Conservation (phyloP, 352 stramenopile species). For the Globisporangium lucens region DNA sequence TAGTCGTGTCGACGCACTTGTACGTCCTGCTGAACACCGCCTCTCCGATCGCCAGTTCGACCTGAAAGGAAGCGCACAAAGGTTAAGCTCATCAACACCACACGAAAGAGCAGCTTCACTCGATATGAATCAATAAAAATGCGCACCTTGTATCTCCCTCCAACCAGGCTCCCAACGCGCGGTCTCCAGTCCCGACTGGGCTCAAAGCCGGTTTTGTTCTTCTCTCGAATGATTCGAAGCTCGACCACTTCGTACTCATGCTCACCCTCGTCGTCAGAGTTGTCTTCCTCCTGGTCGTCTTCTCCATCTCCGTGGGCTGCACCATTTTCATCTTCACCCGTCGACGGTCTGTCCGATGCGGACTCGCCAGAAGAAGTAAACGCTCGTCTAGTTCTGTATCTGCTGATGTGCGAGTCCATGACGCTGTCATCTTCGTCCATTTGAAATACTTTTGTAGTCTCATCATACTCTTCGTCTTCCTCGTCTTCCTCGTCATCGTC, state of each 20-base stretch:
- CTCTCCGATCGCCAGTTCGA: slow-evolving; percentile 73
- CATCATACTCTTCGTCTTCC: slow-evolving; percentile 23
- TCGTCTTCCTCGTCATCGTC: slow-evolving; percentile 21
- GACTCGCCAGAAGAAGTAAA: slow-evolving; percentile 14
- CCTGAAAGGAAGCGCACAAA: slow-evolving; percentile 24
- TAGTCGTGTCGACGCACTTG: slow-evolving; percentile 62
- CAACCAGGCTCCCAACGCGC: slow-evolving; percentile 52
- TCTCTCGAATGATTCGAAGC: slow-evolving; percentile 71
- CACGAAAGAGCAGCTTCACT: background rate
- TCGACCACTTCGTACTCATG: slow-evolving; percentile 71
- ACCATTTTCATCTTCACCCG: slow-evolving; percentile 14
- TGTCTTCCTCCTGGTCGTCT: slow-evolving; percentile 32
- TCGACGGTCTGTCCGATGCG: background rate
- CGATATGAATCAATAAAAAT: background rate
- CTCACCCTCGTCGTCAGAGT: slow-evolving; percentile 35
- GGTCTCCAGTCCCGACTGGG: slow-evolving; percentile 74
- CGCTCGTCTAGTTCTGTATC: slow-evolving; percentile 3
- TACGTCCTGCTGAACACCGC: slow-evolving; percentile 84
- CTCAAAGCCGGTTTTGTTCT: slow-evolving; percentile 79
- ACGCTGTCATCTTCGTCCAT: slow-evolving; percentile 51
- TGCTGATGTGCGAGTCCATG: slow-evolving; percentile 13
- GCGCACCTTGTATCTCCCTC: slow-evolving; percentile 58
- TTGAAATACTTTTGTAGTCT: slow-evolving; percentile 51
- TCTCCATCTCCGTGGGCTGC: slow-evolving; percentile 18
- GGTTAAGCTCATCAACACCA: slow-evolving; percentile 35